These are phyloP conservation scores for Platismatia glauca DNA, from an alignment of 495 filamentous ascomycete species.

Conservation along the genomic window DNA sequence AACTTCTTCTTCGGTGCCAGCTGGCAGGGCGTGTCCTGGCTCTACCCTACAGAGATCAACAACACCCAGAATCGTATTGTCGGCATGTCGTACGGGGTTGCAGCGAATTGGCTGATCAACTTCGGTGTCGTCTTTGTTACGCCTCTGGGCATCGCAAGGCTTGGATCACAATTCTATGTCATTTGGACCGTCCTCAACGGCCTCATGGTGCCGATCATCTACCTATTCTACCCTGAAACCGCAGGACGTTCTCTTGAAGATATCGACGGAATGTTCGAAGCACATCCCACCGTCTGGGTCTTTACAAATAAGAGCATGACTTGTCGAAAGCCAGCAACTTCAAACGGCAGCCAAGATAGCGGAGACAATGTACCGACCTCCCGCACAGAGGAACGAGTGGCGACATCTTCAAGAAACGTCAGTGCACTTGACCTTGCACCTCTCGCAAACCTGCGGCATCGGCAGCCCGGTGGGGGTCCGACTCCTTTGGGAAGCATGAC, in stretches of 20 bases:
- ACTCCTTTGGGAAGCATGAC: neutral
- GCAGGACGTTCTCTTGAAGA: slow-evolving; percentile 25
- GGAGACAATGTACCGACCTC: neutral
- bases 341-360: neutral
- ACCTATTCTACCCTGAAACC: slow-evolving; percentile 51
- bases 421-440: neutral
- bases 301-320: slow-evolving; percentile 16
- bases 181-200: slow-evolving; percentile 52
- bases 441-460: neutral
- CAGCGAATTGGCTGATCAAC: slow-evolving; percentile 39
- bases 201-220: slow-evolving; percentile 48
- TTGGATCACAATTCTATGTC: slow-evolving; percentile 53
- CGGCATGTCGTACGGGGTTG: slow-evolving; percentile 13
- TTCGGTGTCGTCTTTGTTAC: slow-evolving; percentile 55
- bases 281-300: slow-evolving; percentile 13
- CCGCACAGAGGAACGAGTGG: neutral
- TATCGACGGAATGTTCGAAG: slow-evolving; percentile 22
- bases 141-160: slow-evolving; percentile 45
- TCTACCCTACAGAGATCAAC: slow-evolving; percentile 27
- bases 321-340: neutral
- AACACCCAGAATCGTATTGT: neutral
- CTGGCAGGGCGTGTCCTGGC: slow-evolving; percentile 27
- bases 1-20: slow-evolving; percentile 26
- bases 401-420: neutral
- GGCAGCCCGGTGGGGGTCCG: neutral